phyloP scores from a whole-genome alignment of 2,329 filamentous ascomycete genomes.

The Gyromitra esculenta region DNA sequence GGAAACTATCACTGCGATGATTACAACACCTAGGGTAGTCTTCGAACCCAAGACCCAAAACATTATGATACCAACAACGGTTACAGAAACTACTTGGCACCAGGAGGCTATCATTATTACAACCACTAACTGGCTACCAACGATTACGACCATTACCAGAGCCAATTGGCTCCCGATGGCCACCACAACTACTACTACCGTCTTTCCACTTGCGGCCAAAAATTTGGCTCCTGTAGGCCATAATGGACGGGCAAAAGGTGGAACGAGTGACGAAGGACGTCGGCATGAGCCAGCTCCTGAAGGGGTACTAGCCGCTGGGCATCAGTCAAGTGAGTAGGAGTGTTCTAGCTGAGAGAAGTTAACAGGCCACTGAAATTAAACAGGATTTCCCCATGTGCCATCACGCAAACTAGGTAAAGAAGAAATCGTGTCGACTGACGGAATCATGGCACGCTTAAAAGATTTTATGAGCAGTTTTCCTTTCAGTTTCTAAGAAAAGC shows the following conservation, averaged over 20 bases:
- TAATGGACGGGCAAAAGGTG: background rate
- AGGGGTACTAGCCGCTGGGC: background rate
- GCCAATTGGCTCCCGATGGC: background rate
- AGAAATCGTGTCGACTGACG: background rate
- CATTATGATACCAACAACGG: background rate
- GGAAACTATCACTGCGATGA: background rate
- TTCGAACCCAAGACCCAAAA: background rate
- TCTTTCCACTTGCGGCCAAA: background rate
- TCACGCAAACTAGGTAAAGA: background rate
- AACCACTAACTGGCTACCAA: background rate
- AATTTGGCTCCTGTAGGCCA: background rate
- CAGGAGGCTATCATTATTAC: background rate
- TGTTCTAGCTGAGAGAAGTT: background rate
- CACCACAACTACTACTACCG: background rate
- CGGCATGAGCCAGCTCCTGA: background rate
- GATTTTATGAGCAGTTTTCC: slow-evolving; percentile 13
- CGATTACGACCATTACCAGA: background rate
- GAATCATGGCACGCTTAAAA: background rate
- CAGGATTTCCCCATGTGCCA: background rate
- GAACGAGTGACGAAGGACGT: background rate
- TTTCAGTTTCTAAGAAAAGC: background rate
- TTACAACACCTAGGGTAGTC: background rate
- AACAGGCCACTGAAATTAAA: background rate
- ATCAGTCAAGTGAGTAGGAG: background rate
- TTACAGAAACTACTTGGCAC: background rate